Conservation (phyloP, 2,329 filamentous ascomycete genomes). For the Scleromitrula shiraiana region DNA sequence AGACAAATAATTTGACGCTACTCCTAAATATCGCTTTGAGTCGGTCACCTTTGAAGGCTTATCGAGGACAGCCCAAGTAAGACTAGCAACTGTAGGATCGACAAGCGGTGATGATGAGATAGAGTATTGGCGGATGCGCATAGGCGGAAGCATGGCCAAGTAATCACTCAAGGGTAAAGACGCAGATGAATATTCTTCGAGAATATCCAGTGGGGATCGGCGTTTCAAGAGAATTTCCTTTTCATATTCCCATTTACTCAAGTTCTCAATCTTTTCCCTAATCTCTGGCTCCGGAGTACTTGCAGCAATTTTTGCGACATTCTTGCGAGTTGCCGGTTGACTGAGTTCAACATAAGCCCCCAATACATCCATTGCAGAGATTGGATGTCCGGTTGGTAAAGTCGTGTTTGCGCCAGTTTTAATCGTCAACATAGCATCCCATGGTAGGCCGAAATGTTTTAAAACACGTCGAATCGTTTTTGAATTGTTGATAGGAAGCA, state of each 20-base stretch:
- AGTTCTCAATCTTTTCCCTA: conserved; percentile 34
- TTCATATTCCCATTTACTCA: conserved; percentile 29
- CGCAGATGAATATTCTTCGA: conserved; percentile 54
- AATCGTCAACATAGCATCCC: conserved; percentile 46
- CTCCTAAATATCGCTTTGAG: conserved; percentile 34
- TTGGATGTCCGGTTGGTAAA: conserved; percentile 38
- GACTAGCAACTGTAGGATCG: conserved; percentile 54
- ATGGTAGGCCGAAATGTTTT: conserved; percentile 7
- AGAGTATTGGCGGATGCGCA: conserved; percentile 72
- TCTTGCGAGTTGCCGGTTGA: conserved; percentile 47
- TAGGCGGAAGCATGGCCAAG: conserved; percentile 64
- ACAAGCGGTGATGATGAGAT: conserved; percentile 65
- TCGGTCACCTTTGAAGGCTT: conserved; percentile 33
- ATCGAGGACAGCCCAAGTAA: conserved; percentile 55
- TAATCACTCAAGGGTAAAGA: conserved; percentile 58
- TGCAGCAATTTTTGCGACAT: conserved; percentile 41
- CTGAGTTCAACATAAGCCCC: conserved; percentile 51
- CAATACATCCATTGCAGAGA: conserved; percentile 46
- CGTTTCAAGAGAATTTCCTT: conserved; percentile 38
- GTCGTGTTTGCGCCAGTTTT: conserved; percentile 32
- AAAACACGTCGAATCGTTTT: conserved; percentile 24
- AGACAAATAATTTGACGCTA: conserved; percentile 41
- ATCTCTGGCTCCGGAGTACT: conserved; percentile 37
- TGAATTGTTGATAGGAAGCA: conserved; percentile 14
- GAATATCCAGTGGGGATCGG: conserved; percentile 58